Evolutionary conservation across 2,329 filamentous ascomycete species (phyloP), one percentile per base, ranked within the genome.

Genomic region (Epichloe scottii): DNA sequence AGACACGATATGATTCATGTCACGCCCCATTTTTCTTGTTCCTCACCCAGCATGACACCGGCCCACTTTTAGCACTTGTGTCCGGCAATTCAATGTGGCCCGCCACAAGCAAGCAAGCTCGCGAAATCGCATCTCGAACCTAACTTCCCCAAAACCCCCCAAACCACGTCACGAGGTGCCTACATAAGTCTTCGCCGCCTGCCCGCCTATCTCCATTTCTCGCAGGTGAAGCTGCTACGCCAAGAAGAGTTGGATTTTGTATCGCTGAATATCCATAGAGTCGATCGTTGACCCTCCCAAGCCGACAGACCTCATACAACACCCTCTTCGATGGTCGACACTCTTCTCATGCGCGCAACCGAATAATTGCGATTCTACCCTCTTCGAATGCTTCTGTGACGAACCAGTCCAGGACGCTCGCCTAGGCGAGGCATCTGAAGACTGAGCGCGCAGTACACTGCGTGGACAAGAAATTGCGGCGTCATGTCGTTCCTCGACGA

Each of bases 401-500:
- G 15, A 8, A 12, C n/a, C 33, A 26, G 37, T 35, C 30, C 34
- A 48, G 48, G 43, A 50, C 47, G 43, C 51, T 53, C 43, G 51
- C 48, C 44, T 21, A 26, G 44, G 47, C 48, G 51, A 50, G 43
- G 48, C 44, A 45, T 47, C 33, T 50, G 33, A 53, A 23, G 51
- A 23, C 43, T 45, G 38, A 45, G 26, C 39, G 41, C 42, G 23
- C 44, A 21, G 21, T 26, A 39, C 23, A 40, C 35, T 15, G n/a
- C 19, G 12, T 21, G 34, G 21, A 50, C n/a, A 21, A 26, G 7
- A 44, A 46, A 12, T 41, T 17, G 12, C 10, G 44, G 21, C 46
- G 33, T 44, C 23, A 57, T 57, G 56, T 50, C 50, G 34, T 21
- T 48, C 26, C 48, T 37, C 11, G 41, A 43, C 14, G 26, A 37